Evolutionary conservation across 352 stramenopile species (phyloP), one percentile per base, ranked within the genome.

Genomic region (Globisporangium takayamanum): DNA sequence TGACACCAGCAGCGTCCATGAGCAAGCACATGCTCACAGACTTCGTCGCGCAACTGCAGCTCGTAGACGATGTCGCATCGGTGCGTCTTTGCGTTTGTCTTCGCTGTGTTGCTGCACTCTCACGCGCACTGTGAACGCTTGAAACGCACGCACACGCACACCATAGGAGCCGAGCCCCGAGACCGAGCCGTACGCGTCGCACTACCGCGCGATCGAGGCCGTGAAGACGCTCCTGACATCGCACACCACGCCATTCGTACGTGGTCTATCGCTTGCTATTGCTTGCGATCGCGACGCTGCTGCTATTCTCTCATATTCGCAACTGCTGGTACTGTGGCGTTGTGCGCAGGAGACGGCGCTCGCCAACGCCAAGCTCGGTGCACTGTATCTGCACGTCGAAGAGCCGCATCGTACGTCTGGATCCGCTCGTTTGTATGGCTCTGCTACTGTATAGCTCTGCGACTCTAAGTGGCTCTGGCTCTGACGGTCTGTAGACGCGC

Each of bases 171-270:
- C 71, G 54, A 78, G 71, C 50, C 72, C 78, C 5, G 75, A 85
- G 54, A 58, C 69, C 41, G 67, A 62, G 54, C 76, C 79, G 41
- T 84, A 85, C 64, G 64, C 60, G 30, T 69, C 73, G 37, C 69
- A 77, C 46, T 87, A 87, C 63, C 73, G 69, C 28, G 69, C 72
- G 37, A 66, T 81, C 37, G 73, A 87, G 63, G 78, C 78, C 54
- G 60, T 87, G 30, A 70, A 78, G 55, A 84, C 81, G 56, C 66
- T 79, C 47, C 67, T 80, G 46, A 73, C 66, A 33, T 74, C 73
- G 18, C 20, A 53, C 6, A 53, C 73, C n/a, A 42, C 55, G 3
- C 62, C 67, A 2, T 52, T 66, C 8, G 76, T 86, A 54, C 36
- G 73, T 53, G 2, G 28, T 5, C 5, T 20, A 22, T 2, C 16